These are phyloP conservation scores for Cryptococcus floricola DNA, from an alignment of 1,284 basidiomycete genomes.

Conservation along the genomic window DNA sequence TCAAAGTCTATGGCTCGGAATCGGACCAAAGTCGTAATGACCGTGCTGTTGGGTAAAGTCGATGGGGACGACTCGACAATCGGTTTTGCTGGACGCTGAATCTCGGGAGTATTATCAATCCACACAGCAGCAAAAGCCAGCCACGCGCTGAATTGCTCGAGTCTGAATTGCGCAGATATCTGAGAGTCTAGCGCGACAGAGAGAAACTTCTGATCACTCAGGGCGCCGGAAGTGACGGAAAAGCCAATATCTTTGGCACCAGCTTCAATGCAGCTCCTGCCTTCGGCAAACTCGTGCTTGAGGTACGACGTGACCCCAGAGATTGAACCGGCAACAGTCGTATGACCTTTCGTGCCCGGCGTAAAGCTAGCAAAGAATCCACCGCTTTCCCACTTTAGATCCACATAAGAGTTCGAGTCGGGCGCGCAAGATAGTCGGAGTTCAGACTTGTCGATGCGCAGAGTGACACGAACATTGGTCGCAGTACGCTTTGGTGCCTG, in stretches of 20 bases:
- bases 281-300: conserved; percentile 59
- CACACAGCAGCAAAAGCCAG: conserved; percentile 43
- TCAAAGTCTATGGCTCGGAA: conserved; percentile 67
- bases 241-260: conserved; percentile 45
- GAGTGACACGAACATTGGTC: conserved; percentile 57
- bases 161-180: conserved; percentile 36
- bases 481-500: too few relatives aligned
- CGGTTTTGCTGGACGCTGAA: conserved; percentile 22
- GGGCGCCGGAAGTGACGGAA: conserved; percentile 24
- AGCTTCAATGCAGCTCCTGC: conserved; percentile 38
- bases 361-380: conserved; percentile 75
- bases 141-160: conserved; percentile 43
- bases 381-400: conserved; percentile 83
- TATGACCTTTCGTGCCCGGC: conserved; percentile 58
- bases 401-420: conserved; percentile 80
- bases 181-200: conserved; percentile 48
- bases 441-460: conserved; percentile 82
- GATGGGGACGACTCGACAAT: conserved; percentile 10
- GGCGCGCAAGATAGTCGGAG: conserved; percentile 79
- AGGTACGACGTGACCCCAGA: conserved; percentile 72
- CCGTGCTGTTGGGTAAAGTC: neutral
- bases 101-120: conserved; percentile 39
- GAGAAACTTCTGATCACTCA: conserved; percentile 52
- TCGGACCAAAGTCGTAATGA: conserved; percentile 54
- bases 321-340: conserved; percentile 68